These are phyloP conservation scores for Xylariaceae sp. DNA, from an alignment of 2,329 filamentous ascomycete genomes.

Conservation along the genomic window DNA sequence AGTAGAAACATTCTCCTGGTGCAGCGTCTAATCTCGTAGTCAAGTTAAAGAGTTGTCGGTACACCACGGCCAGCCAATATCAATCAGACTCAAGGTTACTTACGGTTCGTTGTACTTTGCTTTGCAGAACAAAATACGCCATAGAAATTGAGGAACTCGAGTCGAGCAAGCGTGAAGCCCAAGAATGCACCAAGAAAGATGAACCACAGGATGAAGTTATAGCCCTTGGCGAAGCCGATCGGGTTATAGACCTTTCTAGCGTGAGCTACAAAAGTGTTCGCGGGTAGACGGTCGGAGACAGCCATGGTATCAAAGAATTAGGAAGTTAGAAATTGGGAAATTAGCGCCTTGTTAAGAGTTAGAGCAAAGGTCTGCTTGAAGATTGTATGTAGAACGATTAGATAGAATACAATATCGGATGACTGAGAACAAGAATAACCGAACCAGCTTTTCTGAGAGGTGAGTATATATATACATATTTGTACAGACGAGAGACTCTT, in stretches of 20 bases:
- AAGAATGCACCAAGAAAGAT: constrained; percentile 53
- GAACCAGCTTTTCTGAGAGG: too few relatives aligned
- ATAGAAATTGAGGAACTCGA: constrained; percentile 55
- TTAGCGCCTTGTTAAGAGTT: too few relatives aligned
- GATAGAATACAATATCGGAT: too few relatives aligned
- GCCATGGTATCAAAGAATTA: too few relatives aligned
- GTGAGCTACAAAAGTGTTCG: constrained; percentile 15
- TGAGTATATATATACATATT: too few relatives aligned
- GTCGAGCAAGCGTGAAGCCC: constrained; percentile 54
- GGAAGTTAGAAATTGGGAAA: too few relatives aligned
- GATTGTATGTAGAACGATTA: too few relatives aligned
- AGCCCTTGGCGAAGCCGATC: constrained; percentile 60
- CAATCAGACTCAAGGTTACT: too few relatives aligned
- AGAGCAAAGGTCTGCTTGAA: too few relatives aligned
- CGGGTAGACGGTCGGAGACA: neutral
- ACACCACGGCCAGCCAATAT: too few relatives aligned
- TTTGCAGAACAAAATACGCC: constrained; percentile 41
- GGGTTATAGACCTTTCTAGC: constrained; percentile 49
- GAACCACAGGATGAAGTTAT: constrained; percentile 62
- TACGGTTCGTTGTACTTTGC: constrained; percentile 13
- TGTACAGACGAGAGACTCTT: too few relatives aligned
- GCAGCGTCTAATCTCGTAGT: constrained; percentile 19
- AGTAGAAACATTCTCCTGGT: constrained; percentile 51
- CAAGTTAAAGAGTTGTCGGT: neutral
- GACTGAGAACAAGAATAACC: too few relatives aligned